phyloP scores from a whole-genome alignment of 352 stramenopile species.

The Phytophthora citricola region DNA sequence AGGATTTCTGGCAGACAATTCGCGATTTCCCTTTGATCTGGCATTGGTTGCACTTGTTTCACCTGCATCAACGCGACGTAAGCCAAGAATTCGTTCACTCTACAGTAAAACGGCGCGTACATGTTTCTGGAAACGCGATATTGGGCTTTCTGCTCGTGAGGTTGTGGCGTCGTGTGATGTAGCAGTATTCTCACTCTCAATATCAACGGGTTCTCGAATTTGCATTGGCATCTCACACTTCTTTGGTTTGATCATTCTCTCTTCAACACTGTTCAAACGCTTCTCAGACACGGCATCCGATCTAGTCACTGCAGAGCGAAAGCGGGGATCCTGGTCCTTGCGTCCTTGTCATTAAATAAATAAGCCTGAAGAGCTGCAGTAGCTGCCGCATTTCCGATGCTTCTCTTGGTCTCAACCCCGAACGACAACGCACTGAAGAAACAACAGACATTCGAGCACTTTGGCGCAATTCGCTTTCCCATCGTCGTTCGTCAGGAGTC shows the following conservation, averaged over 20 bases:
- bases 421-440: background rate
- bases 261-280: background rate
- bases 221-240: background rate
- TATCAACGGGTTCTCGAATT: background rate
- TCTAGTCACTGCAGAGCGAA: background rate
- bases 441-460: background rate
- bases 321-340: slow-evolving; percentile 19
- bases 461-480: slow-evolving; percentile 21
- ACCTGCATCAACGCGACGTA: slow-evolving; percentile 21
- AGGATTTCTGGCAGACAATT: no score
- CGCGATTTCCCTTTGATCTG: background rate
- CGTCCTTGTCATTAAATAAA: slow-evolving; percentile 21
- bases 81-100: background rate
- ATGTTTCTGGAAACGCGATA: slow-evolving; percentile 58
- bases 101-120: slow-evolving; percentile 16
- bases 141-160: slow-evolving; percentile 35
- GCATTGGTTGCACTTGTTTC: slow-evolving; percentile 4
- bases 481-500: slow-evolving; percentile 17
- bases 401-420: slow-evolving; percentile 14
- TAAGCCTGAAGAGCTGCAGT: slow-evolving; percentile 23
- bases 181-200: background rate
- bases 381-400: slow-evolving; percentile 2
- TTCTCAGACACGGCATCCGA: background rate
- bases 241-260: background rate
- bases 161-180: background rate